Evolutionary conservation across 148 eudicot genomes (phyloP).

Genomic region (Agrostemma githago): DNA sequence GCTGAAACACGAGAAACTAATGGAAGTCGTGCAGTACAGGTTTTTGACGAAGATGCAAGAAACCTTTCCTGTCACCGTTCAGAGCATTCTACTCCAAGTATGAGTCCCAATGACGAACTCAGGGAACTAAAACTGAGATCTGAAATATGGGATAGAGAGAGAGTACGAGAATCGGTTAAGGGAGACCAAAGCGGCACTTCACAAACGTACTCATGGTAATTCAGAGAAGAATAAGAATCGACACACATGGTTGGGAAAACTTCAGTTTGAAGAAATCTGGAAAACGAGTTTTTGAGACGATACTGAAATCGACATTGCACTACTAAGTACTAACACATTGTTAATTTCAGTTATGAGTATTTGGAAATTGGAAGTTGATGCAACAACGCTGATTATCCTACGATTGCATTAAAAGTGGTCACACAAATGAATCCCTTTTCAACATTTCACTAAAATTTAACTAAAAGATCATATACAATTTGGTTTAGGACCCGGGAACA

Average conservation of each 20-base stretch:
- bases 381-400: not conserved
- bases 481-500: constrained; percentile 55
- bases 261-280: not conserved
- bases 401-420: not conserved
- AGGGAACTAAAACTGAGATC: constrained; percentile 63
- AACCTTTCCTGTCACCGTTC: constrained; percentile 46
- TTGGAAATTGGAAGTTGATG: too few species aligned
- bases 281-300: not conserved
- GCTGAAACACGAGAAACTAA: constrained; percentile 42
- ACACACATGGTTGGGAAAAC: not conserved
- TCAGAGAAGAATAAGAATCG: constrained; percentile 7
- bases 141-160: constrained; percentile 72
- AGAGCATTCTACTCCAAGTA: constrained; percentile 30
- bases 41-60: constrained; percentile 63
- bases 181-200: constrained; percentile 52
- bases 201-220: constrained; percentile 1
- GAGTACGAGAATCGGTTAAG: constrained; percentile 57
- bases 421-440: not conserved
- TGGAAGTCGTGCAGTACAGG: constrained; percentile 36
- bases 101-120: constrained; percentile 49
- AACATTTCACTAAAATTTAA: constrained; percentile 6
- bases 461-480: constrained; percentile 16
- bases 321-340: too few species aligned
- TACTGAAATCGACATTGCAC: not conserved
- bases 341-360: too few species aligned